Evolutionary conservation across 2,329 filamentous ascomycete genomes (phyloP), one percentile per base, ranked within the genome.

Genomic region (Botrytis cinerea): DNA sequence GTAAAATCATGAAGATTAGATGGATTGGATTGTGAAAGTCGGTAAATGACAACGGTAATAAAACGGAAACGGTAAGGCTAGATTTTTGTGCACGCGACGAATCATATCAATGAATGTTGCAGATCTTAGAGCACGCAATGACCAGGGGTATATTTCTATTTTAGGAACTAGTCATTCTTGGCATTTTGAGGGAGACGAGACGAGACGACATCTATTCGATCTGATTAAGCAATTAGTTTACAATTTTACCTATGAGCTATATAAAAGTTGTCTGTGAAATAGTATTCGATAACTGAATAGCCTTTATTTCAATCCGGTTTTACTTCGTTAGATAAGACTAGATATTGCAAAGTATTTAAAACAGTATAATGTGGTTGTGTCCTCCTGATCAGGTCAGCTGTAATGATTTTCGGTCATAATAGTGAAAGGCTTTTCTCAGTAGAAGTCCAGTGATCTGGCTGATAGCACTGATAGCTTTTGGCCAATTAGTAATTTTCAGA

Each of bases 61-160:
- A 57, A 22, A 68, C 48, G 48, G 48, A 43, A 57, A 43, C 66
- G 48, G 25, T 40, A 57, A 57, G 48, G 66, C 38, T 43, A 68
- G 45, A 43, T 16, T 14, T 54, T 43, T 2, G 16, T 12, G 25
- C 10, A 66, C 2, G 18, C n/a, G 45, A 48, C 43, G 18, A 66
- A 66, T 66, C 62, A 66, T 25, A 66, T 64, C 43, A 46, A 16
- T 14, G 8, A 22, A 22, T 28, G 38, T 28, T 16, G 35, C n/a
- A 68, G 64, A 57, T 57, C 35, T 7, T 38, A 28, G n/a, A 68
- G 63, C 64, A 54, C 46, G 35, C 32, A 54, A 54, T 54, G 5
- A 54, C 10, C 35, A 54, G 32, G 35, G 64, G 38, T 6, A 20
- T 6, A 10, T 32, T 32, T 57, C 66, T 68, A 57, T 68, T 57